Evolutionary conservation across 192 early-diverging fungal genomes (phyloP), one percentile per base, ranked within the genome.

Genomic region (Umbelopsis ramanniana): DNA sequence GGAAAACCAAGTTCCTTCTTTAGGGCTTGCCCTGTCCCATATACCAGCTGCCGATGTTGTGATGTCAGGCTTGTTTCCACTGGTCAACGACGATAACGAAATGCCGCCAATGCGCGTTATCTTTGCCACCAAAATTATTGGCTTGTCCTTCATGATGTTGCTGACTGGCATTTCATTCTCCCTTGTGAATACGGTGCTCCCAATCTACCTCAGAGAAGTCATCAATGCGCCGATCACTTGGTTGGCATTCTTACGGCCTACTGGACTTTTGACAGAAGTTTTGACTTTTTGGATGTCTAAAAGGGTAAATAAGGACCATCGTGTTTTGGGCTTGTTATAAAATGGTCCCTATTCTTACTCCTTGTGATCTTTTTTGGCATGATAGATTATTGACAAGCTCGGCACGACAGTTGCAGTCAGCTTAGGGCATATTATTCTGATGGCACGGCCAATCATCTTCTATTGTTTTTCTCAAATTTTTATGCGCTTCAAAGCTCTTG

Each of bases 221-320:
- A 37, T 63, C 11, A 33, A 8, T 29, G 33, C 33, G 4, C 12
- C 57, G 11, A 35, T 35, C 26, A 37, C 57, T 63, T 63, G 57
- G 57, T 26, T 63, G 5, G 57, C 57, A 17, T 63, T 63, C 17
- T 17, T 63, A 6, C 57, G 57, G 6, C 57, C 57, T 1, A 37
- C 57, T 37, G 57, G 57, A 7, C 17, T 63, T 14, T 12, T 63
- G 10, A 63, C 57, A 0, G 57, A 63, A 63, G 57, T 63, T 14
- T 26, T 63, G 29, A 63, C 57, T n/a, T 63, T 35, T 63, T 63
- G 57, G 57, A 63, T 63, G 57, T 63, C 57, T 6, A 63, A 63
- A 37, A 63, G 57, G 48, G n/a, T 50, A 50, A 50, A 19, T 17
- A 15, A 0, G 15, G 48, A 15, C n/a, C 48, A 50, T 37, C 2